These are phyloP conservation scores for Gossypium schwendimanii DNA, from an alignment of 441 rosid species.

Conservation along the genomic window DNA sequence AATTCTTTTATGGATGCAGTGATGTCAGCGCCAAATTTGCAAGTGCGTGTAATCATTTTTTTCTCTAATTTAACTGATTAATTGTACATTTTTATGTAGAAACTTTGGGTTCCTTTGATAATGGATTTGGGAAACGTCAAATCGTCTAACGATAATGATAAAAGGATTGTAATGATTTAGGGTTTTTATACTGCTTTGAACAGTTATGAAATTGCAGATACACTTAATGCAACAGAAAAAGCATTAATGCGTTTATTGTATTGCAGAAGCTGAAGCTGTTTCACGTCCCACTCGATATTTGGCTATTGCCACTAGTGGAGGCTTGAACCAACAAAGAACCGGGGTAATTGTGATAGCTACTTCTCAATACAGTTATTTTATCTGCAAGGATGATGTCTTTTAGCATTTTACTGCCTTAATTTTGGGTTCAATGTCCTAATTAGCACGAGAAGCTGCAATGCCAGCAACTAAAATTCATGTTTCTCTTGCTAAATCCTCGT, in stretches of 20 bases:
- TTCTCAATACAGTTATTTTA: neutral
- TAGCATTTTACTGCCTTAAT: neutral
- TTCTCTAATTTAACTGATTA: neutral
- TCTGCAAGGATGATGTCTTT: neutral
- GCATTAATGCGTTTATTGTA: neutral
- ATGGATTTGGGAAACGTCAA: neutral
- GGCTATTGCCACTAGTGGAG: conserved; percentile 81
- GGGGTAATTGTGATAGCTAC: conserved; percentile 49
- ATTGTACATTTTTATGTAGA: neutral
- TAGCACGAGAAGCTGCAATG: neutral
- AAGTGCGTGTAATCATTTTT: conserved; percentile 30
- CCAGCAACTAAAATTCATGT: neutral
- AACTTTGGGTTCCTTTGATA: neutral
- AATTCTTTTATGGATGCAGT: conserved; percentile 64
- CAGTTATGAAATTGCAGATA: neutral
- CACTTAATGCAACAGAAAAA: neutral
- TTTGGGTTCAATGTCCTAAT: neutral
- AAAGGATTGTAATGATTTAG: neutral
- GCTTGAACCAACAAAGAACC: conserved; percentile 88
- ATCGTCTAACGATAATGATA: neutral
- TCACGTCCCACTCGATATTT: conserved; percentile 50
- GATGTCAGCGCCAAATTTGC: conserved; percentile 64
- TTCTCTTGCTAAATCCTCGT: conserved; percentile 3
- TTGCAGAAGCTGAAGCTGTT: conserved; percentile 49
- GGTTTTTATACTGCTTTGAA: neutral